Evolutionary conservation across 768 basidiomycete genomes (phyloP).

Genomic region (Russula olivacea): DNA sequence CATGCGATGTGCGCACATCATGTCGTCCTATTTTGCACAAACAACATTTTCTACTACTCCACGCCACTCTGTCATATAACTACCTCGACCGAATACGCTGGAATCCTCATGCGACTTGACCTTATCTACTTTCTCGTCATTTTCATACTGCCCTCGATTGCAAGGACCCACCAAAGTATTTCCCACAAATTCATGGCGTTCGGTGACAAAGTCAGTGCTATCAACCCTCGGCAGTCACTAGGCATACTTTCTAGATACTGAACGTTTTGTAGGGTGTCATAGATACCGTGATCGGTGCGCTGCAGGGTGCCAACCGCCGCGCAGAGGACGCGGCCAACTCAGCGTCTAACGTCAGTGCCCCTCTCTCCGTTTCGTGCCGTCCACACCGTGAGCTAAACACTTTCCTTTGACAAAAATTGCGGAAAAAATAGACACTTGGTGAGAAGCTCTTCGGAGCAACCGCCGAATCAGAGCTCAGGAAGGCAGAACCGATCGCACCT

Average conservation of each 20-base stretch:
- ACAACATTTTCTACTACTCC: neutral
- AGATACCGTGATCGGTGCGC: neutral
- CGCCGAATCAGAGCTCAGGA: neutral
- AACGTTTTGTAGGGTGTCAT: neutral
- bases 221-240: too few species aligned
- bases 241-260: neutral
- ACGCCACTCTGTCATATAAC: slow-evolving; percentile 2
- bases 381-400: neutral
- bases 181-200: neutral
- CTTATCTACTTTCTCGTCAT: neutral
- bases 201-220: slow-evolving; percentile 4
- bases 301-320: too few species aligned
- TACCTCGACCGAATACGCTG: neutral
- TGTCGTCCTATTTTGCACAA: neutral
- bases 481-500: neutral
- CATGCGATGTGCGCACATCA: slow-evolving; percentile 1
- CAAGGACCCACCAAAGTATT: neutral
- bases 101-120: neutral
- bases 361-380: neutral
- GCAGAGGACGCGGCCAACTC: neutral
- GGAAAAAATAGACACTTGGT: neutral
- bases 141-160: neutral
- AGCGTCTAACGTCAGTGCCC: neutral
- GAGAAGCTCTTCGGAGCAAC: slow-evolving; percentile 3
- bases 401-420: too few species aligned